Conservation (phyloP, 2,329 filamentous ascomycete species). For the Elsinoe ampelina region DNA sequence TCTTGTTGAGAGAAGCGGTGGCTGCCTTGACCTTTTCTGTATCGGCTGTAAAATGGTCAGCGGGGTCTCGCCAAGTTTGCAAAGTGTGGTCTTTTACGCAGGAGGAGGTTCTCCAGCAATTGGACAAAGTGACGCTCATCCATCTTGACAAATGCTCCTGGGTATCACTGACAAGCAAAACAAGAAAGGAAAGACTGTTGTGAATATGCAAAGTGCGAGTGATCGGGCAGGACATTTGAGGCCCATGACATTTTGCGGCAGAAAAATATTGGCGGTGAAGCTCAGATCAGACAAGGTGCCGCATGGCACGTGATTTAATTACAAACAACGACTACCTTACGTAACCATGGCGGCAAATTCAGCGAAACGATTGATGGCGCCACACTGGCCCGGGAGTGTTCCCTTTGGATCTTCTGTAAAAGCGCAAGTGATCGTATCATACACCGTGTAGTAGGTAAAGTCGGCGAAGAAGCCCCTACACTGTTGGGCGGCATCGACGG, state of each 20-base stretch:
- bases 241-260: not conserved
- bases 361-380: too few species aligned
- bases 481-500: too few species aligned
- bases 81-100: constrained; percentile 56
- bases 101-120: constrained; percentile 78
- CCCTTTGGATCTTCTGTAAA: too few species aligned
- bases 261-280: not conserved
- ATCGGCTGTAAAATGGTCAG: constrained; percentile 52
- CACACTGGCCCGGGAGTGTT: too few species aligned
- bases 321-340: too few species aligned
- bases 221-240: not conserved
- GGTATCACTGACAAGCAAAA: constrained; percentile 14
- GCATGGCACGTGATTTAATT: too few species aligned
- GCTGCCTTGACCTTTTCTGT: constrained; percentile 70
- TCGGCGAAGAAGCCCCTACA: too few species aligned
- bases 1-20: constrained; percentile 82
- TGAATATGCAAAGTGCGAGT: not conserved
- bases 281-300: too few species aligned
- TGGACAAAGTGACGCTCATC: constrained; percentile 75
- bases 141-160: constrained; percentile 42
- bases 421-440: too few species aligned
- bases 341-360: too few species aligned
- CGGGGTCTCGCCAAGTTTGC: not conserved
- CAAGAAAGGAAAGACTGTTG: constrained; percentile 15
- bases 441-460: too few species aligned